Base-by-base conservation (phyloP, 768 basidiomycete species). In the Steccherinum ochraceum region DNA sequence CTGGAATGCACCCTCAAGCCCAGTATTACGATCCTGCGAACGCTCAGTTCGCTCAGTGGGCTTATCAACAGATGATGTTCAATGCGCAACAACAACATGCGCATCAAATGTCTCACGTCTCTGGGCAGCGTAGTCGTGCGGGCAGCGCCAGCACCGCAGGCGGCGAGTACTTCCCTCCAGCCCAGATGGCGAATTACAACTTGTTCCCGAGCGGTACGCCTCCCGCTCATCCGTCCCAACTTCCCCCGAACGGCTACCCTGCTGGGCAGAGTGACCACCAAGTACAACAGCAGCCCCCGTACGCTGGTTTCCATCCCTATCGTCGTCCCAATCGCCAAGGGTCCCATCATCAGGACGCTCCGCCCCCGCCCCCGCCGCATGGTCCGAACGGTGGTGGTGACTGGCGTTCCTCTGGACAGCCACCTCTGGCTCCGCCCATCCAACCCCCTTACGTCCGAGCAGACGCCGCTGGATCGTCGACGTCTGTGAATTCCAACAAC, bases 1-100 rank as follows among this genome's bases (percentile, higher is more conserved):
- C 7, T 7, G 7, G 16, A 16, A 65, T 75, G 58, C 76, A 72
- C 43, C 64, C 68, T 13, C 83, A 78, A 58, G 66, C 72, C 56
- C 76, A 77, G n/a, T 89, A 80, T 64, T 89, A 83, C 60, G 86
- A 90, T 67, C 86, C 84, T 12, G 82, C 84, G 56, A 85, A 85
- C 48, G 86, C 85, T 56, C 79, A 89, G 50, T 80, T 83, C 51
- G 84, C 87, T 2, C 86, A 88, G 65, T 92, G 89, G 89, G 86
- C 89, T 30, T 92, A 92, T 69, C 89, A 90, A 68, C 89, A 91
- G 61, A 90, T 91, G 89, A 83, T 92, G 82, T 86, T 81, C 70
- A 83, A 79, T 60, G 82, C 83, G 44, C 79, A 82, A 53, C n/a
- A n/a, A n/a, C 71, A 71, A 52, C 30, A 35, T 35, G 69, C 74